A percentile compares a stretch with the other conserved stretches of the same genome.
Conservation (phyloP, 2,329 filamentous ascomycete species). For the Zalaria obscura region DNA sequence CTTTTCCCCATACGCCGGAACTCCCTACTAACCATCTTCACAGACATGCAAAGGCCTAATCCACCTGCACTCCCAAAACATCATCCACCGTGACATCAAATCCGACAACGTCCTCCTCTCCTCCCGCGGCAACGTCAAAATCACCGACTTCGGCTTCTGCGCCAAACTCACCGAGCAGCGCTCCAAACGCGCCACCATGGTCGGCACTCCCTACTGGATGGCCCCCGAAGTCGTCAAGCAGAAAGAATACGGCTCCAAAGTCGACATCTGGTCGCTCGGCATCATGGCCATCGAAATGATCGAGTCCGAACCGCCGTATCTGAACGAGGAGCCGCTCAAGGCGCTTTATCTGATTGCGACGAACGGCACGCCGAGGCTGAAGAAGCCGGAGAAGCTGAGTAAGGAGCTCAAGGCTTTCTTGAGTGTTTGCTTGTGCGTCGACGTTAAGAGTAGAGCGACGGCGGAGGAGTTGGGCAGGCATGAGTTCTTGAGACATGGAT, state of each 20-base stretch:
- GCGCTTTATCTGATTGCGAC: constrained; percentile 95
- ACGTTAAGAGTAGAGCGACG: constrained; percentile 86
- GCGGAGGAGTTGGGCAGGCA: constrained; percentile 80
- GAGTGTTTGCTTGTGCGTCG: constrained; percentile 89
- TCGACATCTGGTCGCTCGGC: constrained; percentile 96
- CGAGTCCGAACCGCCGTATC: constrained; percentile 91
- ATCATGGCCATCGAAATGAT: constrained; percentile 99
- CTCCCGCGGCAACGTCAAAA: constrained; percentile 84
- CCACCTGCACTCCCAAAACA: constrained; percentile 88
- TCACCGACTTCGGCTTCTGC: constrained; percentile 97
- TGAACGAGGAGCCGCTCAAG: constrained; percentile 96
- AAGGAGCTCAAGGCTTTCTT: constrained; percentile 97
- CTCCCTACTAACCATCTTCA: constrained; percentile 13
- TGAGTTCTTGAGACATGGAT: constrained; percentile 89
- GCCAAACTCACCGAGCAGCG: constrained; percentile 96
- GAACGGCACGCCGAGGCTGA: constrained; percentile 88
- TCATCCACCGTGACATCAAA: constrained; percentile 99
- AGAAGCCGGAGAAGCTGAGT: constrained; percentile 96
- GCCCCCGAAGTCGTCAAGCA: constrained; percentile 98
- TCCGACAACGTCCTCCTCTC: constrained; percentile 95
- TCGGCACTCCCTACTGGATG: constrained; percentile 99
- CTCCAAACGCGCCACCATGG: constrained; percentile 96
- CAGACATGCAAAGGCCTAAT: constrained; percentile 92
- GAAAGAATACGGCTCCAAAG: constrained; percentile 96
- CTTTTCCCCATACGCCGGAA: not conserved